phyloP scores from a whole-genome alignment of 1,284 basidiomycete genomes.

The Moesziomyces antarcticus region DNA sequence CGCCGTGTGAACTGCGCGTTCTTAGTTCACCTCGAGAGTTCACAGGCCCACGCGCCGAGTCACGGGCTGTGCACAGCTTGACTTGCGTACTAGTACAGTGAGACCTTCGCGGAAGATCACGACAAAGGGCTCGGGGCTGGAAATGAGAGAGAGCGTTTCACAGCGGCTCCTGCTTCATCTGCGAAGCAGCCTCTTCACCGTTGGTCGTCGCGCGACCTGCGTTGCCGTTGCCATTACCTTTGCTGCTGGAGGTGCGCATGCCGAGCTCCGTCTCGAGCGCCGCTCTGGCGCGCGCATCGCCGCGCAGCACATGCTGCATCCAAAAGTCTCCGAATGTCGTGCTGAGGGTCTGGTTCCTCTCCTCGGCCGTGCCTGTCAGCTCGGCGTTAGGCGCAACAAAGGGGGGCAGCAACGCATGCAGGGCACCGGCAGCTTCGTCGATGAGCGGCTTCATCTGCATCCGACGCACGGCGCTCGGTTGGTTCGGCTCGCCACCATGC shows the following conservation, averaged over 20 bases:
- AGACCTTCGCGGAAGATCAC: background rate
- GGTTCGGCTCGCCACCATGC: slow-evolving; percentile 11
- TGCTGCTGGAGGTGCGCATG: slow-evolving; percentile 11
- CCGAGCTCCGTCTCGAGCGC: slow-evolving; percentile 45
- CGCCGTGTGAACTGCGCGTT: background rate
- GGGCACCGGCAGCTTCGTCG: slow-evolving; percentile 31
- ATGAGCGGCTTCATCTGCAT: slow-evolving; percentile 34
- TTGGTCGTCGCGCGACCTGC: background rate
- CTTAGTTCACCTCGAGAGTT: background rate
- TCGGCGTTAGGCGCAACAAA: slow-evolving; percentile 32
- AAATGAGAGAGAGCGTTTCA: slow-evolving; percentile 1
- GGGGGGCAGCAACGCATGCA: slow-evolving; percentile 45
- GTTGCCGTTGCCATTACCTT: background rate
- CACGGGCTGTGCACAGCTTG: background rate
- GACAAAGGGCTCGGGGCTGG: background rate
- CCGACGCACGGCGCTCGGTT: slow-evolving; percentile 10
- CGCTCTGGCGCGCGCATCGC: slow-evolving; percentile 31
- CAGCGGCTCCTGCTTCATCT: slow-evolving; percentile 16
- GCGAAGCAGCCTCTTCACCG: background rate
- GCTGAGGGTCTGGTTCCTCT: slow-evolving; percentile 17
- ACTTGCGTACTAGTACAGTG: slow-evolving; percentile 8
- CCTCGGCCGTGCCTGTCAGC: slow-evolving; percentile 19
- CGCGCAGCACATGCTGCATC: slow-evolving; percentile 28
- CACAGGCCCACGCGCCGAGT: background rate
- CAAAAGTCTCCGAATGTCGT: slow-evolving; percentile 41